Evolutionary conservation across 2,329 filamentous ascomycete species (phyloP).

Genomic region (Talaromyces funiculosus): DNA sequence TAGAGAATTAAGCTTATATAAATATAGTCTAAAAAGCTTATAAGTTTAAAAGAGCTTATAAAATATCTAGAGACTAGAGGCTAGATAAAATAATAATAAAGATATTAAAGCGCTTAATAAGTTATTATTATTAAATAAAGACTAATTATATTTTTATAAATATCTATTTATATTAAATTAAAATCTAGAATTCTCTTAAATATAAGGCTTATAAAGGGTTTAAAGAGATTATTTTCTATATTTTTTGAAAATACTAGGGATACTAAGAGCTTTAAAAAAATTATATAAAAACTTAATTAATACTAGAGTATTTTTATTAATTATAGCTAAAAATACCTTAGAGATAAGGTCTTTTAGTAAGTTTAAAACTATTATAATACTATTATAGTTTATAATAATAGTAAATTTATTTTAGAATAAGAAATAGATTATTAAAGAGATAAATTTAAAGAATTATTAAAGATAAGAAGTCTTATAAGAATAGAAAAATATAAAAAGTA

Average conservation of each 20-base stretch:
- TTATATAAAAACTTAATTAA: too few relatives aligned
- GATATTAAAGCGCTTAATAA: too few relatives aligned
- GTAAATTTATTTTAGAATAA: not conserved
- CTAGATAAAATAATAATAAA: not conserved
- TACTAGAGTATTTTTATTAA: too few relatives aligned
- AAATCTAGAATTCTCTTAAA: not conserved
- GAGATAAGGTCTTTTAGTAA: too few relatives aligned
- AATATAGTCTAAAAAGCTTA: too few relatives aligned
- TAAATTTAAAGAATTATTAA: not conserved
- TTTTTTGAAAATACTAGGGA: not conserved
- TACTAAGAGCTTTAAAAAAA: too few relatives aligned
- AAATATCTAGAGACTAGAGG: too few relatives aligned
- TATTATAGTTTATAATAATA: not conserved
- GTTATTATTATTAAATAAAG: not conserved
- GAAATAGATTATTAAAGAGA: not conserved
- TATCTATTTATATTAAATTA: not conserved
- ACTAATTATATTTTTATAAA: not conserved
- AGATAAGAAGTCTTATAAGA: not conserved
- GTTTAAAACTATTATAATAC: not conserved
- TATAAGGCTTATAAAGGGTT: not conserved
- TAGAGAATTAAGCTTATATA: not conserved
- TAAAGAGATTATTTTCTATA: not conserved
- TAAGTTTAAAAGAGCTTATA: too few relatives aligned
- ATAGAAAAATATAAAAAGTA: not conserved
- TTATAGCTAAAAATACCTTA: too few relatives aligned